Evolutionary conservation across 257 asterid species (phyloP).

Genomic region (Przewalskia tangutica): DNA sequence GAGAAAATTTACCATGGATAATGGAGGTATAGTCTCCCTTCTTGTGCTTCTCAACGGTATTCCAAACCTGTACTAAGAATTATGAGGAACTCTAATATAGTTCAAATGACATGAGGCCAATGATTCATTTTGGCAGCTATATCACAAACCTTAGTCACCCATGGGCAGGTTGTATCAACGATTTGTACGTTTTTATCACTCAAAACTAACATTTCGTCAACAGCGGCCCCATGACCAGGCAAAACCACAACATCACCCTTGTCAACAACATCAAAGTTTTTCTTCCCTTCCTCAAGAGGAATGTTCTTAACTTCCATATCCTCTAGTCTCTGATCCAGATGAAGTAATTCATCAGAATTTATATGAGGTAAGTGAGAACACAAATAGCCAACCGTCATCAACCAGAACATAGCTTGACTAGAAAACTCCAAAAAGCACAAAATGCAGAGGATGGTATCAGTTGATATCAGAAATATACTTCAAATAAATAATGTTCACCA

Average conservation of each 20-base stretch:
- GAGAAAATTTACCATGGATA: conserved; percentile 86
- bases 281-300: conserved; percentile 54
- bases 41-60: conserved; percentile 88
- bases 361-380: not conserved
- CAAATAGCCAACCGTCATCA: not conserved
- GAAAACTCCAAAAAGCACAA: not conserved
- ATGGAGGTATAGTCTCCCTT: conserved; percentile 90
- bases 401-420: not conserved
- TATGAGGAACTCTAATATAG: not conserved
- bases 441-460: not conserved
- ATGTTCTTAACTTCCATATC: conserved; percentile 63
- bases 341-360: conserved; percentile 6
- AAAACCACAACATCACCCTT: conserved; percentile 83
- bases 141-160: conserved; percentile 83
- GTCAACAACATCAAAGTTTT: conserved; percentile 59
- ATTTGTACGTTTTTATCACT: conserved; percentile 83
- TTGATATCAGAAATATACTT: not conserved
- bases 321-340: conserved; percentile 48
- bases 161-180: conserved; percentile 98
- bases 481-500: not conserved
- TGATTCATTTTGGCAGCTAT: not conserved
- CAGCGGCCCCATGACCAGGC: conserved; percentile 97
- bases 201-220: conserved; percentile 80
- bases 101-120: not conserved
- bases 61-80: conserved; percentile 65